phyloP scores from a whole-genome alignment of 1,284 basidiomycete species.

The Melampsora abietis-canadensis region DNA sequence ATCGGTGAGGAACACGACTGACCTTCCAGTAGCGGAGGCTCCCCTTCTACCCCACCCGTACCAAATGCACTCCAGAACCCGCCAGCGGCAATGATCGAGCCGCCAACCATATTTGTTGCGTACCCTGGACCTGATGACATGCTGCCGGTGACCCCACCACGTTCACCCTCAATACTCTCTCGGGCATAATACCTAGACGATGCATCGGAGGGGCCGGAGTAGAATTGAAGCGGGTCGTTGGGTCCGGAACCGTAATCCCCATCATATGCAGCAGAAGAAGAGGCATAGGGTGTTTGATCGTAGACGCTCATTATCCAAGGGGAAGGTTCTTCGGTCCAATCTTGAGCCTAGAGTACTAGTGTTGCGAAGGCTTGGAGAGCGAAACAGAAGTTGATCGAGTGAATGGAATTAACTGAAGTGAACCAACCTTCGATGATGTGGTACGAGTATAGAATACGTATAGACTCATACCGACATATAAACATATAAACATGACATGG shows the following conservation, averaged over 20 bases:
- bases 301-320: conserved; percentile 25
- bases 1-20: conserved; percentile 42
- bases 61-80: conserved; percentile 79
- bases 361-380: too few species aligned
- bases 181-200: conserved; percentile 28
- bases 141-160: conserved; percentile 24
- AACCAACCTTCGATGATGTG: too few species aligned
- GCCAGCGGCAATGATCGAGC: conserved; percentile 33
- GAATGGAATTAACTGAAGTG: too few species aligned
- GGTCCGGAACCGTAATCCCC: conserved; percentile 21
- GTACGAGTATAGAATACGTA: too few species aligned
- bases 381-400: too few species aligned
- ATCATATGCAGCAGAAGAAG: conserved; percentile 30
- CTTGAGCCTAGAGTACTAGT: too few species aligned
- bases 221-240: conserved; percentile 37
- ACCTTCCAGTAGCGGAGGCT: conserved; percentile 89
- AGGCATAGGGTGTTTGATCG: conserved; percentile 24
- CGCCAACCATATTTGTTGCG: conserved; percentile 16
- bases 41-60: conserved; percentile 89
- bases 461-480: too few species aligned
- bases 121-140: conserved; percentile 22
- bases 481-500: too few species aligned
- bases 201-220: conserved; percentile 26
- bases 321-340: too few species aligned
- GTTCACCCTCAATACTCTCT: conserved; percentile 41